Evolutionary conservation across 2,329 filamentous ascomycete species (phyloP).

Genomic region (Xylaria sp.): DNA sequence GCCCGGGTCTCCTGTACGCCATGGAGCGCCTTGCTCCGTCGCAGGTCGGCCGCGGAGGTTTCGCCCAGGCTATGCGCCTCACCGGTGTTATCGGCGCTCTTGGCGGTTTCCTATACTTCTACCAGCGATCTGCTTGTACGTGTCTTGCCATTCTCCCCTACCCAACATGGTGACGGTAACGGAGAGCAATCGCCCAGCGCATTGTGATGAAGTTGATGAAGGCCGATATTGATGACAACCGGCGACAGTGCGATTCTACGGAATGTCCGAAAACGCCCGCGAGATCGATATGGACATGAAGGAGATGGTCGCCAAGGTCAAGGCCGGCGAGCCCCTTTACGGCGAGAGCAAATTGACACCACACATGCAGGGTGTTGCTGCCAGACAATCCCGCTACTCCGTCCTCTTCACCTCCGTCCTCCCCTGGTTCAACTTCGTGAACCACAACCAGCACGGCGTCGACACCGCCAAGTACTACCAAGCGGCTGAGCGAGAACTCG

Average conservation of each 20-base stretch:
- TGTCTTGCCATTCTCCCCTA: constrained; percentile 23
- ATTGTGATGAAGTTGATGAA: neutral
- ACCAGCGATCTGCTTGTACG: constrained; percentile 78
- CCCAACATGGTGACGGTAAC: neutral
- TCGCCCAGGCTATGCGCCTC: constrained; percentile 76
- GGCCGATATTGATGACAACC: neutral
- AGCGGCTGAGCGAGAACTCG: constrained; percentile 89
- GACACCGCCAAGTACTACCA: constrained; percentile 98
- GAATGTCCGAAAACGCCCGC: constrained; percentile 83
- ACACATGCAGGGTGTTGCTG: constrained; percentile 90
- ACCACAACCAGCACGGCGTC: constrained; percentile 91
- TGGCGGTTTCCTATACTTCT: constrained; percentile 80
- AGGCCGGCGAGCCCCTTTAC: constrained; percentile 84
- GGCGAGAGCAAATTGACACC: constrained; percentile 71
- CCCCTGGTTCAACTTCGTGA: constrained; percentile 98
- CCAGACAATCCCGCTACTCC: constrained; percentile 87
- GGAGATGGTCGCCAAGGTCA: constrained; percentile 97
- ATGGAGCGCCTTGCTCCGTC: constrained; percentile 86
- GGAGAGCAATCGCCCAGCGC: neutral
- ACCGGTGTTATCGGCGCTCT: constrained; percentile 64
- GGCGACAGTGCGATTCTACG: constrained; percentile 87
- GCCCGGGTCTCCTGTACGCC: constrained; percentile 66
- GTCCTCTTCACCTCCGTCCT: constrained; percentile 77
- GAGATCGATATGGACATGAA: constrained; percentile 95
- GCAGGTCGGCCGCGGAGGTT: constrained; percentile 74